Evolutionary conservation across 495 filamentous ascomycete genomes (phyloP), one percentile per base, ranked within the genome.

Genomic region (Tetracladium marchalianum): DNA sequence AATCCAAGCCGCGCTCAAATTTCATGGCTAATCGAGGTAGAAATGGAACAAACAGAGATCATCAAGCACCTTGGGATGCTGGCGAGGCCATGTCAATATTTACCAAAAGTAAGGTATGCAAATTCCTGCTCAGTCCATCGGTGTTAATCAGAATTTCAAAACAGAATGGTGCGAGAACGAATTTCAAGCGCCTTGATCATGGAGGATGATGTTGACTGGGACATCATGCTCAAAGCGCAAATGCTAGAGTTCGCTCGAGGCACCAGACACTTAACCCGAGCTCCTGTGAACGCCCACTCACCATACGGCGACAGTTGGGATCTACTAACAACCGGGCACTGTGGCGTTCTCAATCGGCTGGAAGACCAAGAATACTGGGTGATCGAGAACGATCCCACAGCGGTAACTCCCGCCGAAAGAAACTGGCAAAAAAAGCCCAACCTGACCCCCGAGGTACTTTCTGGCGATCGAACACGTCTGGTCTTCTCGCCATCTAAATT

Each of bases 161-260:
- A 9, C 34, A 38, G 43, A 11, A 24, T 46, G 2, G 32, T 46
- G 3, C 13, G n/a, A 8, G 33, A 46, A 38, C 12, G 31, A 5
- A 38, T 46, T 17, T 6, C 11, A 2, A 38, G 16, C 10, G 69
- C 65, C 4, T 58, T 73, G 11, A 62, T 71, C 16, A 58, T 73
- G 44, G 68, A 73, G 57, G 68, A 70, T 50, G 68, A 71, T 43
- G 61, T 66, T 41, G 69, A 73, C 47, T 71, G 65, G 65, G 69
- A 71, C 48, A 61, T 68, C 32, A 62, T 64, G 7, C 59, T 73
- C 12, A 63, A 63, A 38, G 50, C 57, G 1, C 63, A 69, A 16
- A 35, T 66, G 5, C 49, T 56, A 8, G 44, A 51, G 39, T 42
- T 58, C 37, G 55, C 64, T 4, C 45, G 50, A 43, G 59, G 55